A percentile compares a stretch with the other conserved stretches of the same genome.
phyloP scores from a whole-genome alignment of 2,329 filamentous ascomycete genomes.

The Akanthomyces lecanii region DNA sequence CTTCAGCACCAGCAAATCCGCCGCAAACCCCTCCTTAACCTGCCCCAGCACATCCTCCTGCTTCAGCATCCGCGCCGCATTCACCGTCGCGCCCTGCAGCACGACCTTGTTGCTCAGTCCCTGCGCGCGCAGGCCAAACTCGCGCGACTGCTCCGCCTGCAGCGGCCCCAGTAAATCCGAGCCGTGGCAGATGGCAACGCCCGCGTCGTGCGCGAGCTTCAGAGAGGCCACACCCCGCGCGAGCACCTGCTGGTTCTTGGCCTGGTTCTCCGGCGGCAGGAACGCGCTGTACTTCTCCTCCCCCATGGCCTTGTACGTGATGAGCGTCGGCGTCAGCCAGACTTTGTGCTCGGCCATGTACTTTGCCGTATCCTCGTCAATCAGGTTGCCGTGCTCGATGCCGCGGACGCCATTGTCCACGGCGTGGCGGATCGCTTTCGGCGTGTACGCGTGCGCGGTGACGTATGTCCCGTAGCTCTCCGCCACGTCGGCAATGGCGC shows the following conservation, averaged over 20 bases:
- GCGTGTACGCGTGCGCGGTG: conserved; percentile 56
- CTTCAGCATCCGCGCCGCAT: conserved; percentile 46
- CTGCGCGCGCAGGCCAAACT: conserved; percentile 29
- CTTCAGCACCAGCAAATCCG: conserved; percentile 50
- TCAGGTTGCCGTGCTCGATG: conserved; percentile 46
- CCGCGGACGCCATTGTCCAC: conserved; percentile 51
- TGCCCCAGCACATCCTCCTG: conserved; percentile 46
- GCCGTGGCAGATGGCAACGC: conserved; percentile 53
- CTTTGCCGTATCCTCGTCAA: conserved; percentile 40
- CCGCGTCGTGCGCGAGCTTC: conserved; percentile 45
- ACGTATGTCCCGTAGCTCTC: conserved; percentile 47
- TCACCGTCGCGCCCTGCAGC: conserved; percentile 36
- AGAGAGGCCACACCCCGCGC: conserved; percentile 42
- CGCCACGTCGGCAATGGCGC: conserved; percentile 49
- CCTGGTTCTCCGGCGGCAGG: conserved; percentile 38
- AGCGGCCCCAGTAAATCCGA: conserved; percentile 35
- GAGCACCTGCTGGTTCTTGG: conserved; percentile 50
- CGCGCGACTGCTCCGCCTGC: conserved; percentile 28
- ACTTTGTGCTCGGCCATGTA: conserved; percentile 46
- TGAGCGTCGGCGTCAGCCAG: conserved; percentile 51
- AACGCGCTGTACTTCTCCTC: conserved; percentile 40
- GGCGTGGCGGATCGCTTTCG: conserved; percentile 49
- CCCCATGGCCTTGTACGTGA: conserved; percentile 48
- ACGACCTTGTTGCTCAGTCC: conserved; percentile 25
- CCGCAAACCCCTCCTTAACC: conserved; percentile 45